Base-by-base conservation (phyloP, 2,329 filamentous ascomycete genomes). In the Colletotrichum tropicale region DNA sequence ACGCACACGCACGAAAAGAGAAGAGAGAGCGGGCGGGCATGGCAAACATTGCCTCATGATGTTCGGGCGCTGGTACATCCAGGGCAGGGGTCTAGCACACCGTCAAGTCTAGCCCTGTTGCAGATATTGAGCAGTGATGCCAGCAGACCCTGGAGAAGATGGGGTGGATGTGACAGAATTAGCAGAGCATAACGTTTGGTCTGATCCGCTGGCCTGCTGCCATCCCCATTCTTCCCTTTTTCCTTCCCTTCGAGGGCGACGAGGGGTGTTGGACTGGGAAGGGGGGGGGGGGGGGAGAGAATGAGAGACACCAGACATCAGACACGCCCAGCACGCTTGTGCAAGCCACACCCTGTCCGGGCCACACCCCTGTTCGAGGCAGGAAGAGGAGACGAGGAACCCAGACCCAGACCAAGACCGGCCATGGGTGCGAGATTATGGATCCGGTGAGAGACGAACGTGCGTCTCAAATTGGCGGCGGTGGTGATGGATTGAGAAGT, bases 101-200 rank as follows among this genome's bases (percentile, higher is more conserved):
- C 80, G 81, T 82, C 80, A 80, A 80, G 81, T 82, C 81, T 83
- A 84, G 84, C 83, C 83, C 81, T 85, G 85, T 86, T 84, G 84
- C 86, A 86, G 81, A 74, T 74, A 74, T 74, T 76, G 70, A 76
- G 71, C 74, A 76, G 60, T 71, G 66, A 76, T 74, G 70, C 76
- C 65, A 74, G 70, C 67, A 71, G 66, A 74, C 76, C 79, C 79
- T 76, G 78, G 79, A 78, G 75, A 81, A 79, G 80, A 82, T 81
- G 81, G 79, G 78, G 79, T 81, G 80, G 80, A 81, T 82, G 82
- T 79, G 81, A 83, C 81, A 81, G 80, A 80, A 81, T 79, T 78
- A 81, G 79, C 73, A 81, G 81, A 81, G 81, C 81, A 82, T 81
- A 80, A 81, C 76, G 81, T 82, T 83, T 81, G 80, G 81, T 79